phyloP scores from a whole-genome alignment of 139 green algal genomes.

The Ulvella scutata region DNA sequence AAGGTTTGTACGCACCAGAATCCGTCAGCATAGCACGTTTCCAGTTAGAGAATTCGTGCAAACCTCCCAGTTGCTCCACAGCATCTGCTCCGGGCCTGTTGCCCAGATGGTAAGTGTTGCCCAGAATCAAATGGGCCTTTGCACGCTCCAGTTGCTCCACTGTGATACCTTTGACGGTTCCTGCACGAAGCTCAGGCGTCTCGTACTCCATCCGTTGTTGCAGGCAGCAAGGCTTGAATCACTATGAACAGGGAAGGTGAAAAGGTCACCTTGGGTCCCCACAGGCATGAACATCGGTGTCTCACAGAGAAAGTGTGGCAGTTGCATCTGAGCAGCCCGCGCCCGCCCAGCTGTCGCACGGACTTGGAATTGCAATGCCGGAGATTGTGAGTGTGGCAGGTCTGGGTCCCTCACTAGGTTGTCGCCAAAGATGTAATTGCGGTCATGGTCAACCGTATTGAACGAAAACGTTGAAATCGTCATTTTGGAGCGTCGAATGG shows the following conservation, averaged over 20 bases:
- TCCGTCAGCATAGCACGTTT: constrained; percentile 59
- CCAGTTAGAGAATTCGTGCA: constrained; percentile 91
- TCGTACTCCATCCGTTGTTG: too few species aligned
- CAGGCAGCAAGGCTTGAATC: not conserved
- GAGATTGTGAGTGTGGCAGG: constrained; percentile 9
- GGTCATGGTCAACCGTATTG: not conserved
- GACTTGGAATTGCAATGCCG: constrained; percentile 41
- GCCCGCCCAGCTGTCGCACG: constrained; percentile 52
- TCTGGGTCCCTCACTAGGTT: not conserved
- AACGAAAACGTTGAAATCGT: too few species aligned
- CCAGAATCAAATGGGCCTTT: constrained; percentile 79
- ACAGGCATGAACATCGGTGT: constrained; percentile 99
- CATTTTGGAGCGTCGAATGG: too few species aligned
- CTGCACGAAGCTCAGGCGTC: constrained; percentile 18
- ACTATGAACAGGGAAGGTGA: too few species aligned
- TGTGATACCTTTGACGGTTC: constrained; percentile 76
- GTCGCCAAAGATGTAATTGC: not conserved
- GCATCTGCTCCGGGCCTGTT: constrained; percentile 52
- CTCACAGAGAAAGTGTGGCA: constrained; percentile 68
- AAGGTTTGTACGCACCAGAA: constrained; percentile 25
- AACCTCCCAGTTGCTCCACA: constrained; percentile 57
- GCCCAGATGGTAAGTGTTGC: constrained; percentile 91
- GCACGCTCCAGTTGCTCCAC: constrained; percentile 54
- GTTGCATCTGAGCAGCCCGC: constrained; percentile 47
- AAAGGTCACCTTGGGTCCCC: constrained; percentile 82